Evolutionary conservation across 2,329 filamentous ascomycete species (phyloP).

Genomic region (Aschersonia sp.): DNA sequence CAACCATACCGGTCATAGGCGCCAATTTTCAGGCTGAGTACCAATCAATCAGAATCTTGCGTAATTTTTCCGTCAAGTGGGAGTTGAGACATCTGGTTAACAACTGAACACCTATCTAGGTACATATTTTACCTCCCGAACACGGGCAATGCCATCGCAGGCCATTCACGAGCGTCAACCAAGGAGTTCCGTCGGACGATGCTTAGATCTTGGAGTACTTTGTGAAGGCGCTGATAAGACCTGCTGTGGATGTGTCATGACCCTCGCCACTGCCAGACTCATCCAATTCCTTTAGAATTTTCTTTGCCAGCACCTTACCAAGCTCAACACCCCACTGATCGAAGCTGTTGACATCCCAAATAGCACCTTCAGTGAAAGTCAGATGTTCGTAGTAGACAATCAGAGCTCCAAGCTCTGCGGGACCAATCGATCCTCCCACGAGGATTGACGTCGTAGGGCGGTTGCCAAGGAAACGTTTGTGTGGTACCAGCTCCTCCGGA

Average conservation of each 20-base stretch:
- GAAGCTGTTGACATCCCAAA: slow-evolving; percentile 99
- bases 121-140: neutral
- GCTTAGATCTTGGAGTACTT: slow-evolving; percentile 41
- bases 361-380: slow-evolving; percentile 90
- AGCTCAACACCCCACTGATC: slow-evolving; percentile 99
- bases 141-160: neutral
- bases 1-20: no score
- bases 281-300: slow-evolving; percentile 76
- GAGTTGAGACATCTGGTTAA: no score
- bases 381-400: slow-evolving; percentile 99
- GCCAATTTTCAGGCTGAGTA: no score
- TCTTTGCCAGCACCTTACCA: slow-evolving; percentile 91
- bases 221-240: slow-evolving; percentile 88
- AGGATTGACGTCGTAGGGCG: slow-evolving; percentile 91
- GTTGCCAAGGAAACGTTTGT: slow-evolving; percentile 99
- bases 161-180: neutral
- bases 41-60: no score
- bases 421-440: slow-evolving; percentile 80
- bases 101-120: neutral
- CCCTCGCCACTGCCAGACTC: slow-evolving; percentile 52
- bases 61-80: no score
- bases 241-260: slow-evolving; percentile 80
- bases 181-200: neutral
- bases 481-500: slow-evolving; percentile 65
- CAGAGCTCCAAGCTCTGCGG: slow-evolving; percentile 79